Evolutionary conservation across 1,139 yeast species (phyloP), one percentile per base, ranked within the genome.

Genomic region (Zygosaccharomyces pseudobailii): DNA sequence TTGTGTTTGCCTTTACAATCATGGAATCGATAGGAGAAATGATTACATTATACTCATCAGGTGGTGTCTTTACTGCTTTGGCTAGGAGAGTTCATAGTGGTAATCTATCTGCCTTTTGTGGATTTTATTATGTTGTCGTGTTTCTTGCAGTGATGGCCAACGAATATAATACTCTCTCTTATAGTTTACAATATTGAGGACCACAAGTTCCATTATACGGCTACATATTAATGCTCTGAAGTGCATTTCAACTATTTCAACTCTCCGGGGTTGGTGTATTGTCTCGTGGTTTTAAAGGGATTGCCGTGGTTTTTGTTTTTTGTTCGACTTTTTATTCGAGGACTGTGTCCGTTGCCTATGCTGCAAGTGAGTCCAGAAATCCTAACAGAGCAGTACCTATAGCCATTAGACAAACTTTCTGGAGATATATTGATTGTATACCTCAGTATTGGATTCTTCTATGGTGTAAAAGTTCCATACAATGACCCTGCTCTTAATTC

Each of bases 391-490:
- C 84, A 31, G 72, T 84, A 46, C 89, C 90, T 45, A 69, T 74
- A 54, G 92, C 94, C 37, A 78, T 82, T 34, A 81, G 79, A 63
- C 81, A 76, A 56, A 82, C 78, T 6, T 78, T 79, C 59, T 78
- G 82, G 82, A 74, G 84, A 70, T n/a, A 75, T 79, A 45, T 65
- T 76, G 41, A 63, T 79, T 40, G 79, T 79, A 60, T 79, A 79
- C 66, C 64, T 72, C 50, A 65, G 66, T 34, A 65, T 73, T 0
- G 62, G 72, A 49, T 61, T 67, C 10, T 54, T 72, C 51, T 63
- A 84, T 52, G 86, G 89, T 34, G 69, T 80, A 46, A 70, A 84
- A 46, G 92, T 85, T 42, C 89, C 89, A 13, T 82, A 75, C 68
- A 72, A 69, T 54, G 79, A 80, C 50, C 64, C 69, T 10, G 62